These are phyloP conservation scores for Austroboletus niveus DNA, from an alignment of 1,284 basidiomycete genomes.

Conservation along the genomic window DNA sequence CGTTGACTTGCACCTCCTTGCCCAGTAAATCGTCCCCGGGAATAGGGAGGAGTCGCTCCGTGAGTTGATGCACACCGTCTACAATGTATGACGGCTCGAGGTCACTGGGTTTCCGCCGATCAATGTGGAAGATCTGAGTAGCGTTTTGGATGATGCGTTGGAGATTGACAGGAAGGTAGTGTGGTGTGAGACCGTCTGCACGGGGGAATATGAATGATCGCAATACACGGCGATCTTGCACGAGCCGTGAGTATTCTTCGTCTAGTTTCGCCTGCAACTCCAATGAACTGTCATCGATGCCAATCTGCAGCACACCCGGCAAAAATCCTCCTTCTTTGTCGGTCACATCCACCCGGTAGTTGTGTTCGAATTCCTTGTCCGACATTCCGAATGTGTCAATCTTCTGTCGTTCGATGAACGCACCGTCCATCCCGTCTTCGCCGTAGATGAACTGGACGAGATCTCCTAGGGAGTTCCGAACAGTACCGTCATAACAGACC, in stretches of 20 bases:
- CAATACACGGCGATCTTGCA: constrained; percentile 73
- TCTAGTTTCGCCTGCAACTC: constrained; percentile 91
- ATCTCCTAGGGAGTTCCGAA: constrained; percentile 94
- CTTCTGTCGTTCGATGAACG: constrained; percentile 94
- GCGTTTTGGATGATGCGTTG: constrained; percentile 95
- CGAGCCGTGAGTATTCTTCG: constrained; percentile 80
- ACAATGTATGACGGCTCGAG: constrained; percentile 88
- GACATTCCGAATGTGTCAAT: constrained; percentile 88
- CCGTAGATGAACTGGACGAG: constrained; percentile 97
- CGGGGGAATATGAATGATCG: constrained; percentile 86
- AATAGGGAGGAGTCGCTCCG: constrained; percentile 77
- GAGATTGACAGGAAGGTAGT: constrained; percentile 91
- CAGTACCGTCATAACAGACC: constrained; percentile 98
- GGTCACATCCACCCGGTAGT: constrained; percentile 92
- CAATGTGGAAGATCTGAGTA: constrained; percentile 96
- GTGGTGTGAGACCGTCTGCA: constrained; percentile 68
- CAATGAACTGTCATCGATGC: constrained; percentile 87
- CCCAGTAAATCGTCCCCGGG: constrained; percentile 82
- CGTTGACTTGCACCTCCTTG: constrained; percentile 81
- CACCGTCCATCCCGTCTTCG: constrained; percentile 98
- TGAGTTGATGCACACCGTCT: constrained; percentile 71
- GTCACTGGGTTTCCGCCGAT: constrained; percentile 90
- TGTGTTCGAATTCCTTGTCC: constrained; percentile 83
- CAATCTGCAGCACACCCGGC: constrained; percentile 85
- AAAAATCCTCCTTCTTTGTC: constrained; percentile 76